Conservation (phyloP, 495 filamentous ascomycete species). For the Lasiosphaeria miniovina region DNA sequence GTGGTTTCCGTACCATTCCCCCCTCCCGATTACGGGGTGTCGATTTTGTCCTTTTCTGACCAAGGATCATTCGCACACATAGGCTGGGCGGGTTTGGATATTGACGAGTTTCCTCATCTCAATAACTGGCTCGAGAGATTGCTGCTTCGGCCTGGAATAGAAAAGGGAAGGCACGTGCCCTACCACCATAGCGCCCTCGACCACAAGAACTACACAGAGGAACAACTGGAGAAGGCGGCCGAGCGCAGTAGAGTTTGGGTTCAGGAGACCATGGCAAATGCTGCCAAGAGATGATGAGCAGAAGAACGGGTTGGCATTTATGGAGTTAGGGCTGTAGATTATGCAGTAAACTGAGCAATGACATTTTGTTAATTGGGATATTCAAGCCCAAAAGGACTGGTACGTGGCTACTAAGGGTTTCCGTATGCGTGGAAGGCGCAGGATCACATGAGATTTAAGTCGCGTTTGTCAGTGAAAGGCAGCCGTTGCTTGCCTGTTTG, state of each 20-base stretch:
- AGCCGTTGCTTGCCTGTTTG: too few species aligned
- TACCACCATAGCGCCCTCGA: conserved; percentile 60
- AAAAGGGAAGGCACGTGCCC: conserved; percentile 80
- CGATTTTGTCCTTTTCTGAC: neutral
- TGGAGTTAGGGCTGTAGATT: too few species aligned
- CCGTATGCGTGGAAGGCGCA: too few species aligned
- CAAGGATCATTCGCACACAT: conserved; percentile 13
- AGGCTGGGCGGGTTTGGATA: conserved; percentile 70
- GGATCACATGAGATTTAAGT: too few species aligned
- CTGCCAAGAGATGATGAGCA: conserved; percentile 44
- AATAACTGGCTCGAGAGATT: conserved; percentile 67
- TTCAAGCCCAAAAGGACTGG: too few species aligned
- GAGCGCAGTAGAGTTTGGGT: conserved; percentile 56
- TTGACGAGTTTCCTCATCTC: conserved; percentile 70
- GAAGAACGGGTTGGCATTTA: neutral
- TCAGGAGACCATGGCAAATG: conserved; percentile 59
- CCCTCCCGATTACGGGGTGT: too few species aligned
- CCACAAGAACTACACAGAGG: conserved; percentile 35
- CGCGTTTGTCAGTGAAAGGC: too few species aligned
- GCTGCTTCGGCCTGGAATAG: conserved; percentile 60
- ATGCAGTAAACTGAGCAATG: too few species aligned
- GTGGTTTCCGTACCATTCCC: conserved; percentile 10
- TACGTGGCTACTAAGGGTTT: too few species aligned
- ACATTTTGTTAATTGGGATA: too few species aligned
- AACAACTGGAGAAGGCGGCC: conserved; percentile 52